A percentile compares a stretch with the other conserved stretches of the same genome.
phyloP scores from a whole-genome alignment of 495 filamentous ascomycete species.

The Penicillium coffeae region DNA sequence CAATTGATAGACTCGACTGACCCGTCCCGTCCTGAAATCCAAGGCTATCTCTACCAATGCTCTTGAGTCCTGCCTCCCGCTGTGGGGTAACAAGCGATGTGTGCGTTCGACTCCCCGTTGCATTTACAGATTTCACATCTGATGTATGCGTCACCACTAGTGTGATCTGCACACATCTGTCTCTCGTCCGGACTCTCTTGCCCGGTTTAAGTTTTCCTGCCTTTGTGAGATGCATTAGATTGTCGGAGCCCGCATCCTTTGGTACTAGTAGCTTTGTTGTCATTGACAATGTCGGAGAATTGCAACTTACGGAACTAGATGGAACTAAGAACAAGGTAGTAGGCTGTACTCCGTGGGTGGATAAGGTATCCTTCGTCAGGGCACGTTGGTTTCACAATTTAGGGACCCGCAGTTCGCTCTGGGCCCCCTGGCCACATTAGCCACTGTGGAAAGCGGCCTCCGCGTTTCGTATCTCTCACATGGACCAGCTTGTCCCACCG shows the following conservation, averaged over 20 bases:
- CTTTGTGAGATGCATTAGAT: background rate
- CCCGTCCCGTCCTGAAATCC: background rate
- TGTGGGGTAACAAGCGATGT: no score
- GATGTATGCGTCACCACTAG: background rate
- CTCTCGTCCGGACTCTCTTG: background rate
- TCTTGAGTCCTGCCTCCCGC: background rate
- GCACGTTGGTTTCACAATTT: constrained; percentile 7
- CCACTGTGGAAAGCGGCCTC: constrained; percentile 9
- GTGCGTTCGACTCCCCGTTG: background rate
- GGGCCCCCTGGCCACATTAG: constrained; percentile 7
- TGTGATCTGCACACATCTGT: background rate
- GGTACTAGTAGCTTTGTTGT: background rate
- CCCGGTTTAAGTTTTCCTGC: background rate
- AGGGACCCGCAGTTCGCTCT: constrained; percentile 16
- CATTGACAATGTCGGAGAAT: background rate
- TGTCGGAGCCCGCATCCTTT: background rate
- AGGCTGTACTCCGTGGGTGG: no score
- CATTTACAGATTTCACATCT: background rate
- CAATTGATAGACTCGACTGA: background rate
- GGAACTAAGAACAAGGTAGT: background rate
- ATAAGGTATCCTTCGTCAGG: constrained; percentile 10
- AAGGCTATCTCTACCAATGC: background rate
- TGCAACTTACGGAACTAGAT: background rate
- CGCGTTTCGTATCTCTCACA: constrained; percentile 25
- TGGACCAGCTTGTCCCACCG: constrained; percentile 20